phyloP scores from a whole-genome alignment of 2,329 filamentous ascomycete species.

The Trichophyton rubrum region DNA sequence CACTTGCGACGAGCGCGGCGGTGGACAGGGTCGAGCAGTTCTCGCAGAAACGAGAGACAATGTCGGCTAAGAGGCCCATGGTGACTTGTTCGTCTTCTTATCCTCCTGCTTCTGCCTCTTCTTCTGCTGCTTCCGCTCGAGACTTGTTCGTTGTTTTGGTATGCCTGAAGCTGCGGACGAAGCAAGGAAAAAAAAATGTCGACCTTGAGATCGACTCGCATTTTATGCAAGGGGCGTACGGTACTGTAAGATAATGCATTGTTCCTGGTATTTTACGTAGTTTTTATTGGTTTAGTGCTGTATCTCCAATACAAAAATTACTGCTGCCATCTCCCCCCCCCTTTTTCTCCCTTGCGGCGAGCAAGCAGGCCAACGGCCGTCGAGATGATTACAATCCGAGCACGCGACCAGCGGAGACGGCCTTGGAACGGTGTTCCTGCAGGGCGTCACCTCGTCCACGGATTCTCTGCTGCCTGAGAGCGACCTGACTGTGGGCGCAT shows the following conservation, averaged over 20 bases:
- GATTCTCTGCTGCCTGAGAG: neutral
- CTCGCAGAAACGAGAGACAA: slow-evolving; percentile 34
- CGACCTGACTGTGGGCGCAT: neutral
- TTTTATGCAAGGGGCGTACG: slow-evolving; percentile 2
- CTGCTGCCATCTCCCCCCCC: neutral
- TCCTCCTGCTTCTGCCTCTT: slow-evolving; percentile 7
- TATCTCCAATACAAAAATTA: neutral
- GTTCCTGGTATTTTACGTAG: neutral
- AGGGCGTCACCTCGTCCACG: neutral
- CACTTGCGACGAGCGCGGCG: slow-evolving; percentile 35
- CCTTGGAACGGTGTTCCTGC: neutral
- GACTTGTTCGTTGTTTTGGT: neutral
- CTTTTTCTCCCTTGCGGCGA: neutral
- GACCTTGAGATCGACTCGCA: neutral
- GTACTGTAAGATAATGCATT: neutral
- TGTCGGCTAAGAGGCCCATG: slow-evolving; percentile 42
- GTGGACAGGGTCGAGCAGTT: slow-evolving; percentile 37
- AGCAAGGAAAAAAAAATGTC: neutral
- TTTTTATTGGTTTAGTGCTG: neutral
- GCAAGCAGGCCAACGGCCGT: too few species aligned
- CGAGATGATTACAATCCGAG: too few species aligned
- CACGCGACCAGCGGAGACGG: neutral
- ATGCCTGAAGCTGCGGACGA: too few species aligned
- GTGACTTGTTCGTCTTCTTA: neutral
- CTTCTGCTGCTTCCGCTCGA: slow-evolving; percentile 8